phyloP scores from a whole-genome alignment of 352 stramenopile genomes.

The Phytophthora europaea region DNA sequence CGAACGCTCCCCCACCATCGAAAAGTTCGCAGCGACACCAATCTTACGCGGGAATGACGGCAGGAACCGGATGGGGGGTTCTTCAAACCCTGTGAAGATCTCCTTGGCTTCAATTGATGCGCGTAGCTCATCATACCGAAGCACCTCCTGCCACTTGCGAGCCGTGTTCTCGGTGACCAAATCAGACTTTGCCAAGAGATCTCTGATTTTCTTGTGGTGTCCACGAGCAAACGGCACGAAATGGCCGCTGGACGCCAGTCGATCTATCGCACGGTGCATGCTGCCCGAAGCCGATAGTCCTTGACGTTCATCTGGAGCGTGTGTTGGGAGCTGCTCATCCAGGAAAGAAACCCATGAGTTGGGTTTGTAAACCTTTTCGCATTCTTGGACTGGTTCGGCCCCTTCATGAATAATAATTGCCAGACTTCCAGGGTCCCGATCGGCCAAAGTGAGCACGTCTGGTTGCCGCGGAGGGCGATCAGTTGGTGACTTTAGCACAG shows the following conservation, averaged over 20 bases:
- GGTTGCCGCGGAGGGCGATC: conserved; percentile 1
- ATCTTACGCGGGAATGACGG: conserved; percentile 79
- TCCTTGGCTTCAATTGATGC: conserved; percentile 84
- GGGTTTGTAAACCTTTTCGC: conserved; percentile 6
- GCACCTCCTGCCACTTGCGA: conserved; percentile 78
- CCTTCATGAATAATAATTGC: conserved; percentile 42
- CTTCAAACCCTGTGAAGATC: conserved; percentile 88
- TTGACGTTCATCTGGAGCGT: conserved; percentile 4
- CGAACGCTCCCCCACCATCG: conserved; percentile 68
- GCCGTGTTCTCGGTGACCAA: conserved; percentile 66
- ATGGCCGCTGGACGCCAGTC: conserved; percentile 27
- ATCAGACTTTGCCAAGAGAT: conserved; percentile 71
- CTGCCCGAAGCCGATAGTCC: conserved; percentile 20
- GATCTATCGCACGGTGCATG: conserved; percentile 32
- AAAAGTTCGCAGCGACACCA: conserved; percentile 67
- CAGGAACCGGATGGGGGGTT: conserved; percentile 79
- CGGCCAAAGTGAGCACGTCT: conserved; percentile 13
- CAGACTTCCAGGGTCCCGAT: conserved; percentile 22
- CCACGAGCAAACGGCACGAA: conserved; percentile 32
- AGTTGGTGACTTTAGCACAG: conserved; percentile 60
- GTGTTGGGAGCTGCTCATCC: conserved; percentile 52
- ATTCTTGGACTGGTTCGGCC: conserved; percentile 10
- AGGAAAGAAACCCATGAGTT: conserved; percentile 62
- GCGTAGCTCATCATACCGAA: conserved; percentile 78
- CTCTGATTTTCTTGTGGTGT: conserved; percentile 70